Evolutionary conservation across 805 yeast genomes (phyloP), one percentile per base, ranked within the genome.

Genomic region (Metschnikowia henanensis): DNA sequence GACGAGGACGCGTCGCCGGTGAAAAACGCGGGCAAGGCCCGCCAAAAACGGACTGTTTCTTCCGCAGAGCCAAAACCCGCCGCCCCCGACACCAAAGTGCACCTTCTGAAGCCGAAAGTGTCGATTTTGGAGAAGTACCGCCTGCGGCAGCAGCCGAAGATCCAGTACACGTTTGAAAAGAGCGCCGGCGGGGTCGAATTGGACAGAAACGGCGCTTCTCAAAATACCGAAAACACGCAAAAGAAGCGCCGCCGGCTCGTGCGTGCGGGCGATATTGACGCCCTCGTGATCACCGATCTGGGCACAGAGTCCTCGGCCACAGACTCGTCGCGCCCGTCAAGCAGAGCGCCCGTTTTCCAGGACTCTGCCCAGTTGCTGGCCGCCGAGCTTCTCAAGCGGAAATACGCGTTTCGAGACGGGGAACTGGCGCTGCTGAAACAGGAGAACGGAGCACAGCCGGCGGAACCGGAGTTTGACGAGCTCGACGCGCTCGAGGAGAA

Each of bases 71-170:
- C 46, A 5, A 43, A 31, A 4, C 35, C 43, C 3, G 43, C 46
- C 6, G 51, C 56, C 12, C 56, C 50, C 3, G 56, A 51, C 35
- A 69, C 76, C 31, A 72, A 72, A 50, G 75, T 72, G 10, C 67
- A 68, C 35, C 55, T 69, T 16, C 54, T 55, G 31, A 70, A 60
- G 45, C 71, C 76, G 12, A 71, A 67, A 38, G 53, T 65, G 39
- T 70, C 76, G 3, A 70, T 72, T 39, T 59, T 72, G 45, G 75
- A 72, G 43, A 72, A 70, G 47, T 72, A 71, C 47, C 63, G 64
- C 34, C 56, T 52, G 46, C 57, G 62, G 30, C 66, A 68, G 22
- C 68, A 65, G 49, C 68, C 53, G 56, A 64, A 52, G 48, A 61
- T 61, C 58, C 69, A 58, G 37, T 54, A 56, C 29, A 54, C 49